phyloP scores from a whole-genome alignment of 1,284 basidiomycete genomes.

The Trichosporon sp. region DNA sequence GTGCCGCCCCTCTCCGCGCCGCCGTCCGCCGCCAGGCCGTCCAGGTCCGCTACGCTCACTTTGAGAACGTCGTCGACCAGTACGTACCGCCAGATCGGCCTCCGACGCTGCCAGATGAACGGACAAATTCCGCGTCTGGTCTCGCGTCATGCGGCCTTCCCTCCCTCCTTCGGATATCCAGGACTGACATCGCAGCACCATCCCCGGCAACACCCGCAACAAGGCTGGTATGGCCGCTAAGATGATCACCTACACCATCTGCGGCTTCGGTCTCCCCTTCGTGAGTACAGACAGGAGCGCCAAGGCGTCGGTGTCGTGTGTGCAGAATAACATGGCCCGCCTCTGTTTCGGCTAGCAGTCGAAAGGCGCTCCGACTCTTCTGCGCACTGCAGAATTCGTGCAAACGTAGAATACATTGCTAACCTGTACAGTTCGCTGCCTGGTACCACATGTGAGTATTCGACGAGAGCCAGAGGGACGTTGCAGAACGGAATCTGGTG shows the following conservation, averaged over 20 bases:
- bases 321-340: not conserved
- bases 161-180: not conserved
- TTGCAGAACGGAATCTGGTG: not conserved
- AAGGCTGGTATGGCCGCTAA: conserved; percentile 47
- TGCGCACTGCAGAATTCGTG: not conserved
- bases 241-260: conserved; percentile 39
- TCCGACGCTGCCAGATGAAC: not conserved
- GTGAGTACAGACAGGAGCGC: conserved; percentile 22
- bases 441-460: conserved; percentile 22
- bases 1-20: conserved; percentile 28
- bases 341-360: not conserved
- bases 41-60: conserved; percentile 31
- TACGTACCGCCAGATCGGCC: conserved; percentile 20
- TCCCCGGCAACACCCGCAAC: conserved; percentile 49
- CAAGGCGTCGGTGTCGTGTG: not conserved
- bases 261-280: conserved; percentile 35
- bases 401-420: not conserved
- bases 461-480: not conserved
- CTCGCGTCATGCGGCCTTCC: not conserved
- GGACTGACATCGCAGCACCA: conserved; percentile 37
- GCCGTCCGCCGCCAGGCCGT: conserved; percentile 27
- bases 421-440: not conserved
- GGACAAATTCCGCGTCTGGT: conserved; percentile 4
- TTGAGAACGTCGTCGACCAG: conserved; percentile 35
- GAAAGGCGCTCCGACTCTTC: not conserved